Evolutionary conservation across 2,329 filamentous ascomycete genomes (phyloP), one percentile per base, ranked within the genome.

Genomic region (Pseudopithomyces chartarum): DNA sequence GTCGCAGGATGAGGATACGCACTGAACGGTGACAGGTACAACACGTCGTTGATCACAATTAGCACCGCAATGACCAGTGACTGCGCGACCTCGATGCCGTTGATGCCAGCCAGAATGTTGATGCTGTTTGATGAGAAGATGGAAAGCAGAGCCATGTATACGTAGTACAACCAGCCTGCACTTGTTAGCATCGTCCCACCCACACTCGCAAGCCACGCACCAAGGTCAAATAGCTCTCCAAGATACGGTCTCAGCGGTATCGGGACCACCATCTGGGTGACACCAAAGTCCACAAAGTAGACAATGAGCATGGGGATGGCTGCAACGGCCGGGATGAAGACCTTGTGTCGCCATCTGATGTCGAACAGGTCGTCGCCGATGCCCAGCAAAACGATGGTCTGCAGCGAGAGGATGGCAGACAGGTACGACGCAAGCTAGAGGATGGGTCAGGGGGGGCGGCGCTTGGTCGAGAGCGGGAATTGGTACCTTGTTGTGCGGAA

Each of bases 31-130:
- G 82, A 78, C 48, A 98, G 86, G 78, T 98, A 99, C 62, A 98
- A 84, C 51, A 85, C 81, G 75, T 98, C 95, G 79, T 99, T 99
- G 73, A 92, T 79, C 57, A 89, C 85, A 64, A 99, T 86, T 49
- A 98, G 84, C 52, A 87, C 76, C 23, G 93, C 94, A 72, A 99
- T 91, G 61, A 97, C 90, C 60, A 99, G 82, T 57, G 92, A 97
- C 79, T 99, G 95, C 11, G 90, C 87, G 54, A 98, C 95, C 76
- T 99, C 95, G 74, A 99, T 95, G 54, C 95, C 95, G 76, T 99
- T 99, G 77, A 99, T 91, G n/a, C 95, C 95, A 0, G 95, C 95
- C n/a, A 99, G 82, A 79, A 99, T 99, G 81, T 99, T 99, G 85
- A 99, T 99, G 76, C 92, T 92, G 80, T 99, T 98, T 6, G 95